Percentiles rank a stretch among this genome's conserved stretches.
phyloP scores from a whole-genome alignment of 768 basidiomycete genomes.

The Lactarius akahatsu region DNA sequence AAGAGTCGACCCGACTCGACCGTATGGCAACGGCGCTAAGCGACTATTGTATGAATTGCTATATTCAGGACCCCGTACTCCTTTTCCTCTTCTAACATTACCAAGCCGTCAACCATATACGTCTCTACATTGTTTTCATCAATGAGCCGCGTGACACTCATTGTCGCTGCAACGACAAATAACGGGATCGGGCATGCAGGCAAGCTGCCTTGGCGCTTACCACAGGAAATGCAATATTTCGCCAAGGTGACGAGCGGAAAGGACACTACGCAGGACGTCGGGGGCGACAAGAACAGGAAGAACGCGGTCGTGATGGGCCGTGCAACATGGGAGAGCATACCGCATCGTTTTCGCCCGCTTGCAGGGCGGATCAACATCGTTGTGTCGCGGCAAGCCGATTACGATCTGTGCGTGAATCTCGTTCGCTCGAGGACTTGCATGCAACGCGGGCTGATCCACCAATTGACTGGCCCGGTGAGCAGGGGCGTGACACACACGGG shows the following conservation, averaged over 20 bases:
- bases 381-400: slow-evolving; percentile 58
- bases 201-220: slow-evolving; percentile 83
- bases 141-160: slow-evolving; percentile 54
- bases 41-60: no score
- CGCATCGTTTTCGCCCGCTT: slow-evolving; percentile 78
- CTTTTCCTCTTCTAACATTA: background rate
- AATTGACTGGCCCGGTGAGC: slow-evolving; percentile 20
- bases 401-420: slow-evolving; percentile 54
- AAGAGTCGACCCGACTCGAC: no score
- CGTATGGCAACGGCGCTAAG: no score
- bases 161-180: slow-evolving; percentile 85
- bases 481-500: background rate
- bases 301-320: slow-evolving; percentile 95
- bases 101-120: background rate
- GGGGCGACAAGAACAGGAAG: slow-evolving; percentile 29
- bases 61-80: background rate
- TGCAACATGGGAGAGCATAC: slow-evolving; percentile 98
- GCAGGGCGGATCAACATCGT: slow-evolving; percentile 75
- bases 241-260: slow-evolving; percentile 69
- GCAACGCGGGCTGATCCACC: background rate
- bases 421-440: background rate
- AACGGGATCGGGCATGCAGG: slow-evolving; percentile 85
- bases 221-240: slow-evolving; percentile 91
- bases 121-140: background rate
- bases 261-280: slow-evolving; percentile 40